A percentile compares a stretch with the other conserved stretches of the same genome.
These are phyloP conservation scores for Candida palmyrensis DNA, from an alignment of 805 yeast species.

Conservation along the genomic window DNA sequence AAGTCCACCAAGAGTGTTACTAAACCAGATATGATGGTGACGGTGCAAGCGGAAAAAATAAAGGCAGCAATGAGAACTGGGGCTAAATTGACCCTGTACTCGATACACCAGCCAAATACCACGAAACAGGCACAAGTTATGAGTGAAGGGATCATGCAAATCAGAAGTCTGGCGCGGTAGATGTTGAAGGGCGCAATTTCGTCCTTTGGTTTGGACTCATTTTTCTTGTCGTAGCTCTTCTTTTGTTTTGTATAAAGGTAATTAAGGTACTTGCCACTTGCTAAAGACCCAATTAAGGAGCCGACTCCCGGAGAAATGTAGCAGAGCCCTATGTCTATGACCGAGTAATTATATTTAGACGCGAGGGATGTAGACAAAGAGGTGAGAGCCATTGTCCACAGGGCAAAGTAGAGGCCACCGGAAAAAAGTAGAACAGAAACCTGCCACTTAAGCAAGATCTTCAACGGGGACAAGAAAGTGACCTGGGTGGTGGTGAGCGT, in stretches of 20 bases:
- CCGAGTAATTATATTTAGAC: constrained; percentile 41
- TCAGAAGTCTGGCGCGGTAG: constrained; percentile 46
- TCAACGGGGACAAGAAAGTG: constrained; percentile 21
- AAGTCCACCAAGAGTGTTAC: constrained; percentile 67
- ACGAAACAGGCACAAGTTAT: constrained; percentile 37
- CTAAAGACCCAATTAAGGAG: constrained; percentile 51
- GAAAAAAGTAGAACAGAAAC: constrained; percentile 48
- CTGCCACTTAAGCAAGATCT: constrained; percentile 35
- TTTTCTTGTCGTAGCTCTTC: constrained; percentile 16
- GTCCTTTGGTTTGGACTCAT: constrained; percentile 5
- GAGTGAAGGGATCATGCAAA: constrained; percentile 33
- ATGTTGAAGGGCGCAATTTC: constrained; percentile 39
- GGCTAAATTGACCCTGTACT: constrained; percentile 40
- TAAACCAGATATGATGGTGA: constrained; percentile 50
- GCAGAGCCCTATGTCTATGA: constrained; percentile 57
- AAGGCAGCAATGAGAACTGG: constrained; percentile 53
- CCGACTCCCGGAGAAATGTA: constrained; percentile 70
- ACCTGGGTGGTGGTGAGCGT: constrained; percentile 9
- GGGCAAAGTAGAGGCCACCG: constrained; percentile 53
- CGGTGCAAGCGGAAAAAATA: constrained; percentile 48
- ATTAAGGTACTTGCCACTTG: constrained; percentile 53
- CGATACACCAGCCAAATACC: constrained; percentile 69
- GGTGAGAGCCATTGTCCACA: constrained; percentile 63
- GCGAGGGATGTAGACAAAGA: constrained; percentile 52
- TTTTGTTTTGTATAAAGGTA: constrained; percentile 32